These are phyloP conservation scores for Neoboletus subvelutipes DNA, from an alignment of 768 basidiomycete genomes.

Conservation along the genomic window DNA sequence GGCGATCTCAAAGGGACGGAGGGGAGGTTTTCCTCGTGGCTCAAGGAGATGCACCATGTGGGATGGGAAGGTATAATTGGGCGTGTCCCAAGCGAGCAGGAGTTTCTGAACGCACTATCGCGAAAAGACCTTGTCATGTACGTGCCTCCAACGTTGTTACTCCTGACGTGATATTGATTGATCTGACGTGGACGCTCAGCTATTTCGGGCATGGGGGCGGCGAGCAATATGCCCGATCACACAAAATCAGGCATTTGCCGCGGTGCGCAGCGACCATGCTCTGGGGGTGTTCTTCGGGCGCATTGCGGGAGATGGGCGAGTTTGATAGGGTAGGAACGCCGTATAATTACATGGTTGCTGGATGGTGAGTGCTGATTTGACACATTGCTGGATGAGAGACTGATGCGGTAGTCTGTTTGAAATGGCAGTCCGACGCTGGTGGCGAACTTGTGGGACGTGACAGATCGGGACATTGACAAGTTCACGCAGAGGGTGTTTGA, in stretches of 20 bases:
- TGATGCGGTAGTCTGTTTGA: slow-evolving; percentile 1
- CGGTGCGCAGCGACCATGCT: slow-evolving; percentile 95
- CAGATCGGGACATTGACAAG: slow-evolving; percentile 95
- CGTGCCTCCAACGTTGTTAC: slow-evolving; percentile 34
- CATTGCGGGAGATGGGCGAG: slow-evolving; percentile 86
- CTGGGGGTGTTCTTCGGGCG: slow-evolving; percentile 98
- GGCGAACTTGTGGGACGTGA: slow-evolving; percentile 98
- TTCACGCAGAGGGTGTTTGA: slow-evolving; percentile 84
- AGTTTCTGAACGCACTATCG: slow-evolving; percentile 71
- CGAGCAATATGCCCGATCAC: slow-evolving; percentile 90
- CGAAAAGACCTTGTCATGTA: slow-evolving; percentile 88
- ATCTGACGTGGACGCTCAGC: slow-evolving; percentile 39
- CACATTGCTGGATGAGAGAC: neutral
- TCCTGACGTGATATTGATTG: neutral
- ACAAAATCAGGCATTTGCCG: slow-evolving; percentile 76
- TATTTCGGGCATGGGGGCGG: slow-evolving; percentile 98
- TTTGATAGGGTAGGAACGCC: slow-evolving; percentile 92
- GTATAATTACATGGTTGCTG: slow-evolving; percentile 94
- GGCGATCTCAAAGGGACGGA: slow-evolving; percentile 87
- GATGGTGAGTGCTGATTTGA: slow-evolving; percentile 68
- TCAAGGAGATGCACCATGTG: slow-evolving; percentile 61
- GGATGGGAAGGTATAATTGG: slow-evolving; percentile 89
- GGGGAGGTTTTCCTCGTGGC: slow-evolving; percentile 77
- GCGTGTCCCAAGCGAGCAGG: slow-evolving; percentile 75
- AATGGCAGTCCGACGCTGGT: slow-evolving; percentile 78